A percentile compares a stretch with the other conserved stretches of the same genome.
Evolutionary conservation across 805 yeast species (phyloP).

Genomic region (Jamesozyma spencerorum): DNA sequence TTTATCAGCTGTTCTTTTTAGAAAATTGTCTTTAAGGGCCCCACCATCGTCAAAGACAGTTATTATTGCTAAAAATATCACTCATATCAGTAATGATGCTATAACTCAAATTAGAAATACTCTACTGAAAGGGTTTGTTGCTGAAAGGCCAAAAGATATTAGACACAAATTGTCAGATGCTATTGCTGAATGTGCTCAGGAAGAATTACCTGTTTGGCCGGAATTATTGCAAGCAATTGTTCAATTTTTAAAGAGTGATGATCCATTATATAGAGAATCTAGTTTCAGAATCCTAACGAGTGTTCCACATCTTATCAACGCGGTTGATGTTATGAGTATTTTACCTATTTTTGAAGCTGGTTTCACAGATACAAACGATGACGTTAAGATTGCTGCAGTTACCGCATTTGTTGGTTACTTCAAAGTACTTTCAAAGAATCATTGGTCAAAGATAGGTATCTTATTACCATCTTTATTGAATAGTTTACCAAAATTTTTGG

Average conservation of each 20-base stretch:
- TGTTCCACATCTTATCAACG: slow-evolving; percentile 68
- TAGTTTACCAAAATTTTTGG: slow-evolving; percentile 76
- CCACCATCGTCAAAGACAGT: slow-evolving; percentile 51
- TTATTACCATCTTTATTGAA: slow-evolving; percentile 76
- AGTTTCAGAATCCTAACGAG: slow-evolving; percentile 83
- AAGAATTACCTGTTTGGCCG: slow-evolving; percentile 59
- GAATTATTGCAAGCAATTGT: slow-evolving; percentile 68
- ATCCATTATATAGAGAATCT: slow-evolving; percentile 67
- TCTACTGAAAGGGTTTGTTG: slow-evolving; percentile 63
- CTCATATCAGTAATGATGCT: slow-evolving; percentile 51
- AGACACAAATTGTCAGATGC: slow-evolving; percentile 93
- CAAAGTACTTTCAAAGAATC: slow-evolving; percentile 64
- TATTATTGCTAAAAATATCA: slow-evolving; percentile 71
- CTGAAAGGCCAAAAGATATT: slow-evolving; percentile 61
- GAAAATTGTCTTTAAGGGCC: slow-evolving; percentile 74
- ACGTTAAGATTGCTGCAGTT: slow-evolving; percentile 84
- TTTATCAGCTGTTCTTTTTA: slow-evolving; percentile 78
- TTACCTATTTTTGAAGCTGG: slow-evolving; percentile 71
- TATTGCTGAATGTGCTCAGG: slow-evolving; percentile 82
- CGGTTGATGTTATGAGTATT: slow-evolving; percentile 43
- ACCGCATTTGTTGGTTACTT: slow-evolving; percentile 89
- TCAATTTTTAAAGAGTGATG: slow-evolving; percentile 47
- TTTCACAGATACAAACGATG: slow-evolving; percentile 69
- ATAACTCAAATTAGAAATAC: slow-evolving; percentile 53
- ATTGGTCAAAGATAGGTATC: slow-evolving; percentile 70